Percentiles rank a stretch among this genome's conserved stretches.
Evolutionary conservation across 768 basidiomycete genomes (phyloP).

Genomic region (Podaxis sp.): DNA sequence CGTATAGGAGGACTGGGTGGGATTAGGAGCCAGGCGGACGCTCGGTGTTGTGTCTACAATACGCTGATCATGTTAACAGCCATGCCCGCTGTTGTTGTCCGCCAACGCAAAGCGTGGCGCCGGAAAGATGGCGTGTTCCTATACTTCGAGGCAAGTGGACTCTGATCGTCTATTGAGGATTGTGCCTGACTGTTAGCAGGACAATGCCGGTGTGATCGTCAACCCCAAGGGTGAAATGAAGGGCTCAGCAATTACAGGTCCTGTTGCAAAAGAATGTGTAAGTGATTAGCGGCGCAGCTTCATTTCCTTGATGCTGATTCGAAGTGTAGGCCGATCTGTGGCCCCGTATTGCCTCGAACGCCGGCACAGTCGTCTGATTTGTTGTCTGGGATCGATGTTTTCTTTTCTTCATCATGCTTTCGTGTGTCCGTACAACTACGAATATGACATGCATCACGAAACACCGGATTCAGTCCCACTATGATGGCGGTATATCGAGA

Average conservation of each 20-base stretch:
- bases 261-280: slow-evolving; percentile 99
- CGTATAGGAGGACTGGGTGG: not conserved
- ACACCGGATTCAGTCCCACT: not conserved
- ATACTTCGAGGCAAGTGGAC: slow-evolving; percentile 79
- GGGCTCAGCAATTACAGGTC: slow-evolving; percentile 94
- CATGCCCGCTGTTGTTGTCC: slow-evolving; percentile 95
- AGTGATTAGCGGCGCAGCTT: slow-evolving; percentile 29
- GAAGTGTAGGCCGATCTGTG: slow-evolving; percentile 83
- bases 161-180: not conserved
- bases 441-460: slow-evolving; percentile 17
- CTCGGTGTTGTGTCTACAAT: slow-evolving; percentile 8
- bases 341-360: slow-evolving; percentile 99
- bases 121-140: slow-evolving; percentile 98
- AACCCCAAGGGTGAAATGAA: slow-evolving; percentile 99
- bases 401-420: slow-evolving; percentile 17
- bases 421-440: slow-evolving; percentile 19
- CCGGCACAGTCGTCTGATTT: slow-evolving; percentile 92
- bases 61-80: slow-evolving; percentile 44
- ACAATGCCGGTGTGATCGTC: slow-evolving; percentile 96
- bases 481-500: not conserved
- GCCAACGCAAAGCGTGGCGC: slow-evolving; percentile 98
- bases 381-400: slow-evolving; percentile 10
- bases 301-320: not conserved
- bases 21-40: not conserved
- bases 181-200: slow-evolving; percentile 37